Conservation (phyloP, 2,329 filamentous ascomycete species). For the Penicillium palitans region DNA sequence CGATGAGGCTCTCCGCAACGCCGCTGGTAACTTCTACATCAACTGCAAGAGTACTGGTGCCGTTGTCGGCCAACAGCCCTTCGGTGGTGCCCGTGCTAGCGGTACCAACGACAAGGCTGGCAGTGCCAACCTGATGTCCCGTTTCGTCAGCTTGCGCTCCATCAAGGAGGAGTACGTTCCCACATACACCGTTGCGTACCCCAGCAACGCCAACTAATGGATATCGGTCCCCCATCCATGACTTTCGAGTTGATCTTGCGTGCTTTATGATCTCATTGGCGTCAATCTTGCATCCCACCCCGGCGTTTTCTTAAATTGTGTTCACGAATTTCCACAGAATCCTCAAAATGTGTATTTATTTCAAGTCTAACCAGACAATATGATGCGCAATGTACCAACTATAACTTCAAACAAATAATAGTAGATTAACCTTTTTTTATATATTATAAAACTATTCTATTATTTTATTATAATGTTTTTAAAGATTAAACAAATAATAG, state of each 20-base stretch:
- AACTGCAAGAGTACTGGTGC: slow-evolving; percentile 62
- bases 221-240: neutral
- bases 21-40: slow-evolving; percentile 47
- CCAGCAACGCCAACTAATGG: slow-evolving; percentile 65
- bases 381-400: slow-evolving; percentile 1
- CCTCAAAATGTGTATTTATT: slow-evolving; percentile 7
- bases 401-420: too few species aligned
- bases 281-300: slow-evolving; percentile 23
- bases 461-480: too few species aligned
- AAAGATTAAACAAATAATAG: too few species aligned
- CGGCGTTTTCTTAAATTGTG: slow-evolving; percentile 18
- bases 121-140: slow-evolving; percentile 61
- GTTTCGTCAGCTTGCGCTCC: slow-evolving; percentile 67
- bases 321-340: slow-evolving; percentile 3
- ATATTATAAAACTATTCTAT: too few species aligned
- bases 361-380: slow-evolving; percentile 3
- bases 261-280: slow-evolving; percentile 24
- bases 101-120: slow-evolving; percentile 75
- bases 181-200: slow-evolving; percentile 65
- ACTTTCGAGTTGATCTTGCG: slow-evolving; percentile 6
- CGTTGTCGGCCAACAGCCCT: slow-evolving; percentile 71
- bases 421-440: too few species aligned
- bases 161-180: slow-evolving; percentile 75
- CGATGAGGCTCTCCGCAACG: slow-evolving; percentile 38
- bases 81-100: slow-evolving; percentile 66